Conservation (phyloP, 768 basidiomycete genomes). For the Podaxis sp. region DNA sequence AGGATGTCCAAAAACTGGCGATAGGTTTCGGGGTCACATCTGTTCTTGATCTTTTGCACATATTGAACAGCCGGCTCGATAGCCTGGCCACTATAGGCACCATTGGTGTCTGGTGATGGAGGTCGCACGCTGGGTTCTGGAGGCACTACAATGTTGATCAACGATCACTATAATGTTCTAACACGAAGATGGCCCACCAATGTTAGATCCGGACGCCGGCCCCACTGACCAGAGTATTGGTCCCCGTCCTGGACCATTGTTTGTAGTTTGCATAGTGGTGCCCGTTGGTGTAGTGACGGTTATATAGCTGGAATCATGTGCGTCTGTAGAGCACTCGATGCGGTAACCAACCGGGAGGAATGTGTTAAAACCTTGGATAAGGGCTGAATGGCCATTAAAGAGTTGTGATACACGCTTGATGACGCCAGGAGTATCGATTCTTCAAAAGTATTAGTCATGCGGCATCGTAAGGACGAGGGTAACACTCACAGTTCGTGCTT, state of each 20-base stretch:
- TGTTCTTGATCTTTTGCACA: conserved; percentile 94
- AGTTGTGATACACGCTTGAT: conserved; percentile 93
- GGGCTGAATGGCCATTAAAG: conserved; percentile 83
- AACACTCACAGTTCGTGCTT: conserved; percentile 82
- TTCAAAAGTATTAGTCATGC: conserved; percentile 26
- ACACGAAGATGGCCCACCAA: conserved; percentile 11
- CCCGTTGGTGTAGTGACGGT: conserved; percentile 79
- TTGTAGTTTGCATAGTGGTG: conserved; percentile 56
- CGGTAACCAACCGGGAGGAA: conserved; percentile 94
- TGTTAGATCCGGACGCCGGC: conserved; percentile 14
- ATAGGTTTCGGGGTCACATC: conserved; percentile 89
- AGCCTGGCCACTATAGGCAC: conserved; percentile 38
- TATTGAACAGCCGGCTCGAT: conserved; percentile 87
- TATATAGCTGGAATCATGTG: conserved; percentile 63
- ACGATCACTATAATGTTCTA: not conserved
- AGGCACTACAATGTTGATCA: conserved; percentile 19
- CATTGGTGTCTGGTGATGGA: conserved; percentile 13
- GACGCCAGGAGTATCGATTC: conserved; percentile 97
- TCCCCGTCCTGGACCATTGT: conserved; percentile 37
- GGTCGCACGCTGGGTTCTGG: conserved; percentile 27
- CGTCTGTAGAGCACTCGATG: conserved; percentile 75
- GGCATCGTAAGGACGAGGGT: not conserved
- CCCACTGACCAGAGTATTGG: conserved; percentile 37
- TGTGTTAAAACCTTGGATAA: conserved; percentile 98
- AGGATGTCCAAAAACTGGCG: conserved; percentile 77